Base-by-base conservation (phyloP, 345 rosid species). In the Aurinia saxatilis region DNA sequence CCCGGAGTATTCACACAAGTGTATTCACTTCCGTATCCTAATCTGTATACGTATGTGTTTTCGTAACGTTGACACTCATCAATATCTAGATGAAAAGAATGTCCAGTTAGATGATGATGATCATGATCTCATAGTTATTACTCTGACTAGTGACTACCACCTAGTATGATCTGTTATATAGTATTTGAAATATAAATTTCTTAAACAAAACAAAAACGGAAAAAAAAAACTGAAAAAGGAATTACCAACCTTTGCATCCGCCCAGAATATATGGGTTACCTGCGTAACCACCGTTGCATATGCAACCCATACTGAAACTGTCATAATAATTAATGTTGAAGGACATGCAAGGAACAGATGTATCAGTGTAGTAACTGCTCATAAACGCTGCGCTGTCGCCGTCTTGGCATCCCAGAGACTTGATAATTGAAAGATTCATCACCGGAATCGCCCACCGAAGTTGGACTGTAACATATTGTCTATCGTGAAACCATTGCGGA, bases 201-300 rank as follows among this genome's bases (percentile, higher is more conserved):
- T 37, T n/a, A 45, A 12, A 10, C 27, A 34, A 16, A 7, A 3
- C 4, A 12, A 10, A 52, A 7, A 11, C 4, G 37, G 0, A 6
- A 3, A 7, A 54, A 8, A n/a, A 10, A 7, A 33, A 10, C 2
- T 30, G 13, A 37, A 37, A 57, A 16, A 9, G n/a, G n/a, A 41
- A 2, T 16, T 13, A 70, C 46, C 1, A 65, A 70, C 81, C 78
- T 57, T 38, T 25, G 34, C 78, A 77, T 45, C 61, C 76, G 14
- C 13, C 14, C 11, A 1, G 0, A 8, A 50, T 16, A 25, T 61
- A 68, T 2, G 82, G 65, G 44, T 72, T 78, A 16, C 81, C 81
- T 17, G 2, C 10, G 35, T 52, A 80, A 36, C 77, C 83, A 1
- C 0, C 0, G 4, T 1, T 3, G 54, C 81, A 81, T 4, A 0